Conservation (phyloP, 225 moss, liverwort and hornwort species). For the Polytrichum formosum region DNA sequence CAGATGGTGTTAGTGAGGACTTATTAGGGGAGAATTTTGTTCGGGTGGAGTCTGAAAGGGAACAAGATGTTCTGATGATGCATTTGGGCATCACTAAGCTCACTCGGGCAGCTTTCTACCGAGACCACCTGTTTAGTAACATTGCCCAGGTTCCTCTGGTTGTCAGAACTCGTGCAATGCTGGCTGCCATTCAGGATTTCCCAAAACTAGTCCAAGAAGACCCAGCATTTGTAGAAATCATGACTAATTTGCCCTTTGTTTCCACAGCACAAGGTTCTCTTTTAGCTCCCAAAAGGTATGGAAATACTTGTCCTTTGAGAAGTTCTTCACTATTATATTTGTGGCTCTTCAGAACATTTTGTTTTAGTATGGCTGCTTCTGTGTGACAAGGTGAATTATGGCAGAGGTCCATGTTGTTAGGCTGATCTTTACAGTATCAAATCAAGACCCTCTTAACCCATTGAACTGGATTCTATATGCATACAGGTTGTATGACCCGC, state of each 20-base stretch:
- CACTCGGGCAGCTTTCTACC: conserved; percentile 57
- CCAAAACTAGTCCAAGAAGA: conserved; percentile 57
- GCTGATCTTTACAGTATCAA: background rate
- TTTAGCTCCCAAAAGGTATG: conserved; percentile 72
- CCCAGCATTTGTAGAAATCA: conserved; percentile 32
- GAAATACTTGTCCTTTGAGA: background rate
- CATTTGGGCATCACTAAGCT: conserved; percentile 68
- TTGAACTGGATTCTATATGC: conserved; percentile 10
- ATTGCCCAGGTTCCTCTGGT: conserved; percentile 55
- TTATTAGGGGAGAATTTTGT: conserved; percentile 68
- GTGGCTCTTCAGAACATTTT: background rate
- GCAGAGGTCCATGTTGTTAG: background rate
- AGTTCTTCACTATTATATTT: background rate
- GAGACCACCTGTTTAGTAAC: conserved; percentile 64
- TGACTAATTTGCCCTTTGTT: conserved; percentile 68
- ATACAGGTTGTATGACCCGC: conserved; percentile 79
- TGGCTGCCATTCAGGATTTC: conserved; percentile 59
- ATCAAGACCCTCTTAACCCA: background rate
- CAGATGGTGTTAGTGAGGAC: conserved; percentile 70
- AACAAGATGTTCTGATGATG: conserved; percentile 72
- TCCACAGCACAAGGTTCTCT: conserved; percentile 64
- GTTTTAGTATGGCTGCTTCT: background rate
- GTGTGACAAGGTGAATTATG: background rate
- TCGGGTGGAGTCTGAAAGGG: conserved; percentile 72
- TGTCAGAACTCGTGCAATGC: conserved; percentile 64